Evolutionary conservation across 768 basidiomycete species (phyloP).

Genomic region (Trametes punicea): DNA sequence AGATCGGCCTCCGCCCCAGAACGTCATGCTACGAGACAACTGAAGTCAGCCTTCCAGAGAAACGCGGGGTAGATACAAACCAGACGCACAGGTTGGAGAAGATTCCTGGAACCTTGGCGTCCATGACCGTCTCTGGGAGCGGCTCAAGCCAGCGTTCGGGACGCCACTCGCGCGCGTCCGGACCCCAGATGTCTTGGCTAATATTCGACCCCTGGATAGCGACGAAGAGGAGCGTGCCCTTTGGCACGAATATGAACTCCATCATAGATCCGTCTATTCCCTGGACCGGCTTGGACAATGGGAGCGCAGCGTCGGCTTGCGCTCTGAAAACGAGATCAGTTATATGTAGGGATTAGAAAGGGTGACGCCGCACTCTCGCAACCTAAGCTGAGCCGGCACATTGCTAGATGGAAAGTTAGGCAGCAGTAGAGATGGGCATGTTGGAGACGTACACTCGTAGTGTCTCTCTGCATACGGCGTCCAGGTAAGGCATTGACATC

Average conservation of each 20-base stretch:
- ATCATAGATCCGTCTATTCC: conserved; percentile 11
- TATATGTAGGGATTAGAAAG: neutral
- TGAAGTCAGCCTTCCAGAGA: neutral
- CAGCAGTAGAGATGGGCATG: neutral
- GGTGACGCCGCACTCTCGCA: neutral
- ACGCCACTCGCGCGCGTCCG: conserved; percentile 23
- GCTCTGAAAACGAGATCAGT: neutral
- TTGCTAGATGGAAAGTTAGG: neutral
- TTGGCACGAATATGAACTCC: conserved; percentile 10
- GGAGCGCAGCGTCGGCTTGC: conserved; percentile 2
- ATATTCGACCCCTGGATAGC: conserved; percentile 23
- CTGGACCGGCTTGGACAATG: conserved; percentile 11
- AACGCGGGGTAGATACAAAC: neutral
- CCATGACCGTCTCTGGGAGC: conserved; percentile 10
- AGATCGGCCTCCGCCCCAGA: conserved; percentile 6
- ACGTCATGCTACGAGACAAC: conserved; percentile 7
- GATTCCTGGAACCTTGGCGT: conserved; percentile 10
- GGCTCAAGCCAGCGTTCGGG: conserved; percentile 22
- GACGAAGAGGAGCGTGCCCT: conserved; percentile 19
- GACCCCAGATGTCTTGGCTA: conserved; percentile 22
- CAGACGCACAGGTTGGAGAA: conserved; percentile 10
- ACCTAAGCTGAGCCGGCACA: neutral
- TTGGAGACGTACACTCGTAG: conserved; percentile 43
- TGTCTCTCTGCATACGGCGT: conserved; percentile 57
- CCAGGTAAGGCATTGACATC: conserved; percentile 54